A percentile compares a stretch with the other conserved stretches of the same genome.
Conservation (phyloP, 164 flowering plant genomes). For the Brasenia schreberi region DNA sequence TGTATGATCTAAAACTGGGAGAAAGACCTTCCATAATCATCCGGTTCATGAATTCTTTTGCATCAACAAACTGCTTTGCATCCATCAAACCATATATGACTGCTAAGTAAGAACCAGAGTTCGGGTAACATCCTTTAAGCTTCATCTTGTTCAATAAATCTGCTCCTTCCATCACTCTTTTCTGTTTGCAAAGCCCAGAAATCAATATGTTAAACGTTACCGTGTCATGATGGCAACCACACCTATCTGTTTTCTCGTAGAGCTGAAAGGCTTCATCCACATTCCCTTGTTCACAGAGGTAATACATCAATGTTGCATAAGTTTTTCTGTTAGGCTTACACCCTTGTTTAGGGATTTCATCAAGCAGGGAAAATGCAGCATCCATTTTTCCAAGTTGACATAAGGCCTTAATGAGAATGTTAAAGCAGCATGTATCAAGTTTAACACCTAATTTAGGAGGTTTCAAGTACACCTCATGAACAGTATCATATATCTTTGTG, state of each 20-base stretch:
- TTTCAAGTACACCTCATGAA: conserved; percentile 47
- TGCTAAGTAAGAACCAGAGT: conserved; percentile 57
- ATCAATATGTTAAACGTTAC: conserved; percentile 64
- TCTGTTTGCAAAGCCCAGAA: conserved; percentile 58
- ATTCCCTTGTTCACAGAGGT: conserved; percentile 38
- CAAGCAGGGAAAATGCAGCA: conserved; percentile 55
- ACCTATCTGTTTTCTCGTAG: conserved; percentile 57
- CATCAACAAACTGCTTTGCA: conserved; percentile 36
- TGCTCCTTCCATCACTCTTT: conserved; percentile 43
- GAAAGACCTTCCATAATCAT: conserved; percentile 31
- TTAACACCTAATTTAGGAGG: conserved; percentile 49
- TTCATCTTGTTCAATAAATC: conserved; percentile 46
- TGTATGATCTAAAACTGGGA: conserved; percentile 70
- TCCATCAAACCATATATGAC: conserved; percentile 62
- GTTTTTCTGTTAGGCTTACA: conserved; percentile 52
- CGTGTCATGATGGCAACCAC: conserved; percentile 47
- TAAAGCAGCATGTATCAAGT: conserved; percentile 66
- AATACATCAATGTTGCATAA: conserved; percentile 65
- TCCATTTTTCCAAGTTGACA: conserved; percentile 47
- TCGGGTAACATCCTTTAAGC: conserved; percentile 64
- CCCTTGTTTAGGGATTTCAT: conserved; percentile 63
- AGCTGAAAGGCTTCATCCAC: conserved; percentile 60
- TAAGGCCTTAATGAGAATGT: conserved; percentile 70
- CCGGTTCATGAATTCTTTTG: conserved; percentile 31
- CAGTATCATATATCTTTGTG: conserved; percentile 33